Conservation (phyloP, 2,329 filamentous ascomycete genomes). For the Verticillium albo-atrum region DNA sequence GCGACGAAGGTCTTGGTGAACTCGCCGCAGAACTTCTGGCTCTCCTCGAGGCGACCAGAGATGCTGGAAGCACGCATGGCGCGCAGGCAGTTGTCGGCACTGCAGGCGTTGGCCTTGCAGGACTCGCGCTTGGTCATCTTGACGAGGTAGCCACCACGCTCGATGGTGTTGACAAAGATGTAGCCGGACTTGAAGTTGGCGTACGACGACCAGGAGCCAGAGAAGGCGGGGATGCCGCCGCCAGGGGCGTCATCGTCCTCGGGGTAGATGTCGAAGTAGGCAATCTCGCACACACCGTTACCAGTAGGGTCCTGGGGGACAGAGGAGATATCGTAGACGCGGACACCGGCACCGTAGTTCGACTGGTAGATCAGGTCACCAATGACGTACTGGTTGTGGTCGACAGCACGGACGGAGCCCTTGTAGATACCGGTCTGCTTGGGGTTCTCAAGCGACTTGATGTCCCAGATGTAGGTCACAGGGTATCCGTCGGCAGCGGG, state of each 20-base stretch:
- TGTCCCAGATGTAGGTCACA: conserved; percentile 42
- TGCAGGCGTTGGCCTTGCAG: conserved; percentile 16
- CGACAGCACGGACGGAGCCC: conserved; percentile 16
- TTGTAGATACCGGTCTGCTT: conserved; percentile 34
- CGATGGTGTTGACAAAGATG: conserved; percentile 10
- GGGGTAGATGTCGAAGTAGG: conserved; percentile 39
- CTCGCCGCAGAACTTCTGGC: conserved; percentile 17
- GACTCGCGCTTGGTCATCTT: conserved; percentile 1
- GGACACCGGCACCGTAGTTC: conserved; percentile 37
- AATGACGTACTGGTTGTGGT: conserved; percentile 33
- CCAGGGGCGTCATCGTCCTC: conserved; percentile 13
- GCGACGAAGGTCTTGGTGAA: conserved; percentile 9
- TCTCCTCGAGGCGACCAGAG: conserved; percentile 29
- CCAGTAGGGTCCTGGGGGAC: conserved; percentile 27
- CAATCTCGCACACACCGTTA: conserved; percentile 32
- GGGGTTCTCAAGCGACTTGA: conserved; percentile 31
- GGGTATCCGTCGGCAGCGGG: conserved; percentile 32
- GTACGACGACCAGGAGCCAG: conserved; percentile 7
- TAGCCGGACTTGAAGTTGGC: conserved; percentile 7
- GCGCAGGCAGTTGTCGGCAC: conserved; percentile 41
- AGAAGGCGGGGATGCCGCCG: conserved; percentile 9
- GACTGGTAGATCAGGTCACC: conserved; percentile 35
- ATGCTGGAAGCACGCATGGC: conserved; percentile 37
- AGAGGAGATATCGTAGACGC: conserved; percentile 22
- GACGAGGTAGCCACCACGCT: conserved; percentile 9